Evolutionary conservation across 2,329 filamentous ascomycete genomes (phyloP).

Genomic region (Botryotinia convoluta): DNA sequence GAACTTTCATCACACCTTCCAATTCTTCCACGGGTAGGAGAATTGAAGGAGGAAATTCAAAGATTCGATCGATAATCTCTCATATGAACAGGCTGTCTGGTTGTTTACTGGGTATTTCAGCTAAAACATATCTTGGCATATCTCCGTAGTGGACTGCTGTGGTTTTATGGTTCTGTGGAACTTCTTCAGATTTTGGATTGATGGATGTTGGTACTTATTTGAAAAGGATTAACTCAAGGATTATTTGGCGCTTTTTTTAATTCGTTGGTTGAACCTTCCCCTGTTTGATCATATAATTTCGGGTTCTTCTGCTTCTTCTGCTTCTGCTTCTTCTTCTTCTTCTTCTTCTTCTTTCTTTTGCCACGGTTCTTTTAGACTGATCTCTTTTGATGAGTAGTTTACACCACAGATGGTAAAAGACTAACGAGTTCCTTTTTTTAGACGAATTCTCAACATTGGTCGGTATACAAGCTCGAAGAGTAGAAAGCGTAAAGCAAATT

Average conservation of each 20-base stretch:
- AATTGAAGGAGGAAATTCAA: neutral
- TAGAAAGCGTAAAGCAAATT: neutral
- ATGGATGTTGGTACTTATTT: constrained; percentile 7
- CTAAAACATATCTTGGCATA: constrained; percentile 11
- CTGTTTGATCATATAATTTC: neutral
- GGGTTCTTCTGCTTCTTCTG: neutral
- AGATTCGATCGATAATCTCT: neutral
- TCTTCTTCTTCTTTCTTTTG: neutral
- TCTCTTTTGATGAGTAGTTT: neutral
- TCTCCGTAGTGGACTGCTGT: neutral
- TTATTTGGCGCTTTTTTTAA: constrained; percentile 4
- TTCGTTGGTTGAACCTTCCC: neutral
- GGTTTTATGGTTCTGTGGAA: constrained; percentile 2
- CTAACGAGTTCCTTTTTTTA: neutral
- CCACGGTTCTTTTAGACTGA: too few species aligned
- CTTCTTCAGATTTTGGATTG: neutral
- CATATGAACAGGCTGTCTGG: neutral
- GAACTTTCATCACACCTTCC: constrained; percentile 9
- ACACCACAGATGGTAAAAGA: neutral
- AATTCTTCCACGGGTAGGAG: constrained; percentile 1
- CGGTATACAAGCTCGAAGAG: neutral
- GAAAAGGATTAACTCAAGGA: constrained; percentile 11
- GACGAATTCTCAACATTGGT: neutral
- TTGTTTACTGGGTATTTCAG: neutral
- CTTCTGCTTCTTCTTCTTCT: neutral